A percentile compares a stretch with the other conserved stretches of the same genome.
Evolutionary conservation across 768 basidiomycete species (phyloP).

Genomic region (Hypholoma fasciculare): DNA sequence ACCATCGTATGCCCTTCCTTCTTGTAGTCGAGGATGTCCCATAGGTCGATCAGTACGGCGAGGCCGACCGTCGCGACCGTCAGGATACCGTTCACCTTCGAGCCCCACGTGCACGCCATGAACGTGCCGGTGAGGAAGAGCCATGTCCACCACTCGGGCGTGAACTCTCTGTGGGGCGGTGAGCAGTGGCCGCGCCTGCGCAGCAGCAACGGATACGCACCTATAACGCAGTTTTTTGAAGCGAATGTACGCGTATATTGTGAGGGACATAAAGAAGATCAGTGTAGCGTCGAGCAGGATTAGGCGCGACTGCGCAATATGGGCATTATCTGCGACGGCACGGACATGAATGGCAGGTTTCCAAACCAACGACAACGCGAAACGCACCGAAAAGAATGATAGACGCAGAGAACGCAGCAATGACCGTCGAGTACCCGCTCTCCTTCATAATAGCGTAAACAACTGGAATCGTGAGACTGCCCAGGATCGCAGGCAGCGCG

Average conservation of each 20-base stretch:
- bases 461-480: conserved; percentile 86
- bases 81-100: conserved; percentile 96
- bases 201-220: conserved; percentile 36
- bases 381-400: conserved; percentile 85
- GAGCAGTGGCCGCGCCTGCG: conserved; percentile 7
- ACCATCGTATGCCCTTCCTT: conserved; percentile 79
- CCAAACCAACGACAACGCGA: background rate
- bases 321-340: conserved; percentile 80
- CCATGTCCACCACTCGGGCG: conserved; percentile 94
- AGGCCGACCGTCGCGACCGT: conserved; percentile 88
- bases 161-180: conserved; percentile 66
- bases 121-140: conserved; percentile 85
- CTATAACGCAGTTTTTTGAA: conserved; percentile 93
- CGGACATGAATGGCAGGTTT: background rate
- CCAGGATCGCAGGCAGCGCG: conserved; percentile 87
- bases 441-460: conserved; percentile 98
- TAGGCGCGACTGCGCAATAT: conserved; percentile 93
- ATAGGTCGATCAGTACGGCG: conserved; percentile 91
- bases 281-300: conserved; percentile 94
- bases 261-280: conserved; percentile 94
- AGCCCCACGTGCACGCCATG: conserved; percentile 95
- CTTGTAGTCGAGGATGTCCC: conserved; percentile 87
- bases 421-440: conserved; percentile 89
- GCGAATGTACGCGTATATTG: conserved; percentile 89
- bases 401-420: conserved; percentile 86